Base-by-base conservation (phyloP, 345 rosid genomes). In the Gossypium herbaceum region DNA sequence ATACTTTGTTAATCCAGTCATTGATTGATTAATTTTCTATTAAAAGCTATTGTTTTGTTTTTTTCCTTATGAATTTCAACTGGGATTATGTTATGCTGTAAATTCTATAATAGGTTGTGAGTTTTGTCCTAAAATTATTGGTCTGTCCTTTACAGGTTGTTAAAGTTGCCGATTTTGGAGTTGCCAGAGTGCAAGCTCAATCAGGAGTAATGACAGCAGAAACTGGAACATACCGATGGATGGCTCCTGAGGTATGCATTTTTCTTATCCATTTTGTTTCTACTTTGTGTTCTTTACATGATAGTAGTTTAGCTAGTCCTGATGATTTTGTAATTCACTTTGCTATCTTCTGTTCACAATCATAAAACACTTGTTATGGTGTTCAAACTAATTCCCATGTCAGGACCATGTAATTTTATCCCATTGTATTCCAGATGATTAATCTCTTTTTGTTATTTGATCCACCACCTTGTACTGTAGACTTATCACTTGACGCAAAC, bases 191-290 rank as follows among this genome's bases (percentile, higher is more conserved):
- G 83, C 94, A 89, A 86, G 81, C 91, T 74, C 87, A 91, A 60
- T 85, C 97, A 73, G 99, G 96, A 45, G 97, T 94, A 61, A 92
- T 94, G 98, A 94, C 98, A 52, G 97, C 97, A 72, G 98, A 92
- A 88, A 94, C 97, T 72, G 98, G 99, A 81, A 95, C 99, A 24
- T 95, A 95, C 87, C 91, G 97, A 72, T 95, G 99, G 99, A 95
- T 95, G 99, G 98, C 97, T 84, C 99, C 99, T 29, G 98, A 95
- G 93, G 98, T 91, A 78, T 80, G 76, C 51, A 67, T 77, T 77
- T 77, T 57, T 9, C 78, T 24, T 66, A 47, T 44, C 56, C 19
- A 47, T 47, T n/a, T 65, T 64, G 66, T 65, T 73, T 68, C 16
- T 54, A 73, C 24, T 68, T 20, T 25, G 43, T 73, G 60, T 76